Percentiles rank a stretch among this genome's conserved stretches.
Evolutionary conservation across 1,139 yeast genomes (phyloP).

Genomic region (Chernovozyma aurita): DNA sequence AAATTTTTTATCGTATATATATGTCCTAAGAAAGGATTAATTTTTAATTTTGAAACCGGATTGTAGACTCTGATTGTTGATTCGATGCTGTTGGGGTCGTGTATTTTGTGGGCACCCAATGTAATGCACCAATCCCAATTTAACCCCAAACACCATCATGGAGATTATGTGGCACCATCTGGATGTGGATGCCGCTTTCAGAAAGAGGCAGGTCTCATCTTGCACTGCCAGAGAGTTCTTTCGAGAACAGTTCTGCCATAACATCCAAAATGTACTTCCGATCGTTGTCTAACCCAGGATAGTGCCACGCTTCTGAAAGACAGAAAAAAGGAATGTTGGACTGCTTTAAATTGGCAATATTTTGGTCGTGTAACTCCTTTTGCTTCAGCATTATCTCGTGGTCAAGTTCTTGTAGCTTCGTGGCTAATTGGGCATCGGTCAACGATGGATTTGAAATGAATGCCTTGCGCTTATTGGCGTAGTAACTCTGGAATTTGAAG

Average conservation of each 20-base stretch:
- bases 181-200: too few relatives aligned
- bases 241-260: too few relatives aligned
- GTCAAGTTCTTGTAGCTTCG: slow-evolving; percentile 15
- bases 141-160: too few relatives aligned
- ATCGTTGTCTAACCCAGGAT: slow-evolving; percentile 22
- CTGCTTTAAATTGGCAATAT: slow-evolving; percentile 12
- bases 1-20: not conserved
- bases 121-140: too few relatives aligned
- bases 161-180: too few relatives aligned
- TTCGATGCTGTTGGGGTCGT: too few relatives aligned
- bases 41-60: not conserved
- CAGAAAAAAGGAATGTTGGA: slow-evolving; percentile 25
- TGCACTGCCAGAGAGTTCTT: too few relatives aligned
- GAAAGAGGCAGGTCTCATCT: too few relatives aligned
- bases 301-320: slow-evolving; percentile 16
- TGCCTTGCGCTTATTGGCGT: slow-evolving; percentile 12
- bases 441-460: slow-evolving; percentile 9
- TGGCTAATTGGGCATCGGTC: slow-evolving; percentile 8
- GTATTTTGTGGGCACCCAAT: too few relatives aligned
- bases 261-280: slow-evolving; percentile 12
- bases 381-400: slow-evolving; percentile 13
- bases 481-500: slow-evolving; percentile 13
- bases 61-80: too few relatives aligned
- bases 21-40: slow-evolving; percentile 17
- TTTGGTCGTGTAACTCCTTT: slow-evolving; percentile 24